Conservation (phyloP, 2,329 filamentous ascomycete species). For the Aspergillus flavus region DNA sequence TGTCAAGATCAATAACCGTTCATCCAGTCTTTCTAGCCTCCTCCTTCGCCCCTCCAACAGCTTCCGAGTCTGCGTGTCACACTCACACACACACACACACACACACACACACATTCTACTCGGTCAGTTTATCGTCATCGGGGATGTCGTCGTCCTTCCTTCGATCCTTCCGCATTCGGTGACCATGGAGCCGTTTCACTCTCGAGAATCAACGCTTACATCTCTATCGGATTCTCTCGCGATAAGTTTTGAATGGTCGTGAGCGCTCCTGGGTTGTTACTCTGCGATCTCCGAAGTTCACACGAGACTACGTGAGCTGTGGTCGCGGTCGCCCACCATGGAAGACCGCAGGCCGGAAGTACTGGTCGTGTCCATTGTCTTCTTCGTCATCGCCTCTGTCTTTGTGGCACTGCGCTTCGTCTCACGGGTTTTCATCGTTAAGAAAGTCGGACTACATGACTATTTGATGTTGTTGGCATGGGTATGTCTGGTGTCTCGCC, state of each 20-base stretch:
- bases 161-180: conserved; percentile 1
- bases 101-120: background rate
- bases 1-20: background rate
- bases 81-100: too few species aligned
- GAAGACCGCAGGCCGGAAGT: conserved; percentile 40
- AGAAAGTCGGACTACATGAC: conserved; percentile 74
- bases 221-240: background rate
- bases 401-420: conserved; percentile 76
- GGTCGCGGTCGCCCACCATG: conserved; percentile 29
- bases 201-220: background rate
- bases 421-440: conserved; percentile 73
- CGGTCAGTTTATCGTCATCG: background rate
- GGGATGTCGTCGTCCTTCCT: background rate
- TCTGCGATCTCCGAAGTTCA: background rate
- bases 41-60: background rate
- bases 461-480: conserved; percentile 79
- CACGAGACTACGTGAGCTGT: background rate
- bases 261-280: background rate
- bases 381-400: conserved; percentile 67
- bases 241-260: background rate
- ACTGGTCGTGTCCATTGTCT: conserved; percentile 45
- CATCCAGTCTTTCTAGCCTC: background rate
- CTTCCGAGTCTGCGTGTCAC: background rate
- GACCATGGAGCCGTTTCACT: conserved; percentile 8
- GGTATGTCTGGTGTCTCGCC: conserved; percentile 45